A percentile compares a stretch with the other conserved stretches of the same genome.
These are phyloP conservation scores for Pleurotus ostreatus DNA, from an alignment of 768 basidiomycete genomes.

Conservation along the genomic window DNA sequence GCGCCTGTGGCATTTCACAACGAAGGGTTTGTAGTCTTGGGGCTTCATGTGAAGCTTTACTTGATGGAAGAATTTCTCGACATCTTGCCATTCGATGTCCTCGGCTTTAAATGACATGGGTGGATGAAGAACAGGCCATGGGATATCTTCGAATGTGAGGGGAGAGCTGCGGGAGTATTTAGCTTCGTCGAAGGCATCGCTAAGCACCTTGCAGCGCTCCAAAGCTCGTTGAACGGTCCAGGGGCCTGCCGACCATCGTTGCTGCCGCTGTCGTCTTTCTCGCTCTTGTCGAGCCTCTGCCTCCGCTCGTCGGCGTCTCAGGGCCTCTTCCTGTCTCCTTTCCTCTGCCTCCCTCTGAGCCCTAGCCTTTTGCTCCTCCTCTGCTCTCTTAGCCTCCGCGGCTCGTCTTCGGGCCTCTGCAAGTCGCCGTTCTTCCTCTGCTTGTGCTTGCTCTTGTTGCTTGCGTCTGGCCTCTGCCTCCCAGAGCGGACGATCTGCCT, in stretches of 20 bases:
- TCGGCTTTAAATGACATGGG: slow-evolving; percentile 52
- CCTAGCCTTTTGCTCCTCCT: slow-evolving; percentile 21
- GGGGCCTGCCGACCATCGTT: slow-evolving; percentile 52
- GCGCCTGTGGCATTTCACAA: slow-evolving; percentile 67
- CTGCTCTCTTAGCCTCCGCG: slow-evolving; percentile 24
- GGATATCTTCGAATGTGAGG: slow-evolving; percentile 58
- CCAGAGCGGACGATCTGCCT: slow-evolving; percentile 60
- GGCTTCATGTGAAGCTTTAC: slow-evolving; percentile 31
- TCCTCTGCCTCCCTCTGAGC: slow-evolving; percentile 22
- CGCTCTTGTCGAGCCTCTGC: slow-evolving; percentile 28
- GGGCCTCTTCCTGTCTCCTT: slow-evolving; percentile 18
- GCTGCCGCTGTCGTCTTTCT: slow-evolving; percentile 40
- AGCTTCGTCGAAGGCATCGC: slow-evolving; percentile 59
- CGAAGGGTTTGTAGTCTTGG: slow-evolving; percentile 60
- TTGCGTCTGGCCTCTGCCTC: slow-evolving; percentile 48
- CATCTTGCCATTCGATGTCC: slow-evolving; percentile 67
- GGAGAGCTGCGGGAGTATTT: slow-evolving; percentile 51
- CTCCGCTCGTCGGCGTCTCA: slow-evolving; percentile 21
- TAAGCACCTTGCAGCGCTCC: slow-evolving; percentile 60
- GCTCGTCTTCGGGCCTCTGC: slow-evolving; percentile 25
- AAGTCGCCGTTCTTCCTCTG: slow-evolving; percentile 32
- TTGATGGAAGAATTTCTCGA: slow-evolving; percentile 65
- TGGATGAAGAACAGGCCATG: slow-evolving; percentile 69
- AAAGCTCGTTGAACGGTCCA: slow-evolving; percentile 69
- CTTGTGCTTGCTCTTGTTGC: slow-evolving; percentile 29